Evolutionary conservation across 148 eudicot species (phyloP).

Genomic region (Pharnaceum exiguum): DNA sequence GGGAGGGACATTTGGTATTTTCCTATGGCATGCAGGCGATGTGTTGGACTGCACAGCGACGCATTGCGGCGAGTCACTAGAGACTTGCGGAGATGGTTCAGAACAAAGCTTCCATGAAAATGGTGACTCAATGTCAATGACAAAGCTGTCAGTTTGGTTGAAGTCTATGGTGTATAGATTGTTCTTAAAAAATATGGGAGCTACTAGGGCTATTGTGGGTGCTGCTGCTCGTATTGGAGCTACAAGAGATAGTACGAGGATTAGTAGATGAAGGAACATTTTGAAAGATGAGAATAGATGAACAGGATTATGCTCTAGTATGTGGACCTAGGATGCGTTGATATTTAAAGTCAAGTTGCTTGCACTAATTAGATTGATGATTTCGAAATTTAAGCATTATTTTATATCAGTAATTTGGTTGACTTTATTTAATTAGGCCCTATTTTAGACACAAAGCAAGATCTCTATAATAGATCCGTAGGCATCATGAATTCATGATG

Average conservation of each 20-base stretch:
- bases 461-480: too few relatives aligned
- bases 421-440: too few relatives aligned
- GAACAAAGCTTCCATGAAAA: background rate
- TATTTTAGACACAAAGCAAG: too few relatives aligned
- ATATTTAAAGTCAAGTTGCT: too few relatives aligned
- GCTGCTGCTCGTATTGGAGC: background rate
- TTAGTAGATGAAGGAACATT: background rate
- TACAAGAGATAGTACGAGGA: background rate
- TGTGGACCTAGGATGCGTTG: too few relatives aligned
- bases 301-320: too few relatives aligned
- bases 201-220: background rate
- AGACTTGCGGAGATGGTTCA: background rate
- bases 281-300: background rate
- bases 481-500: too few relatives aligned
- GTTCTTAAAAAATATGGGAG: background rate
- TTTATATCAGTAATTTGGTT: too few relatives aligned
- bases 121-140: slow-evolving; percentile 2
- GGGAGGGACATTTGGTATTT: background rate
- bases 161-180: background rate
- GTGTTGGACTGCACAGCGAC: slow-evolving; percentile 11
- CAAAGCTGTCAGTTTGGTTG: background rate
- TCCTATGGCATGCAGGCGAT: slow-evolving; percentile 1
- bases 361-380: too few relatives aligned
- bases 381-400: too few relatives aligned
- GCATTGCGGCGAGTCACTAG: slow-evolving; percentile 11